A percentile compares a stretch with the other conserved stretches of the same genome.
phyloP scores from a whole-genome alignment of 106 monocot genomes.

The Dendrobium officinale region DNA sequence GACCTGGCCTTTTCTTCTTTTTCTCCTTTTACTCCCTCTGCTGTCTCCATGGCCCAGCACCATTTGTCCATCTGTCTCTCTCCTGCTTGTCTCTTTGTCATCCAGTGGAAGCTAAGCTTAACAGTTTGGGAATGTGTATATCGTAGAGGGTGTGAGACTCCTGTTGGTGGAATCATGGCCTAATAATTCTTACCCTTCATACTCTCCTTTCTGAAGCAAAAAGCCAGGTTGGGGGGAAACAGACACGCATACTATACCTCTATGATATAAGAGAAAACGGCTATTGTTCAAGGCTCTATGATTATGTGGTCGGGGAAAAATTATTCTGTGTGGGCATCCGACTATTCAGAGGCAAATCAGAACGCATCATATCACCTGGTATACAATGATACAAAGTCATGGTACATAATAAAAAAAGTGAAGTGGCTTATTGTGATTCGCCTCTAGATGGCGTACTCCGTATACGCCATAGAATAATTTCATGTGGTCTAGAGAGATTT shows the following conservation, averaged over 20 bases:
- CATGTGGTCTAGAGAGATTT: too few relatives aligned
- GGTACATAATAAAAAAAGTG: too few relatives aligned
- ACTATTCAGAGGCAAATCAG: too few relatives aligned
- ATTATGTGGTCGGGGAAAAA: too few relatives aligned
- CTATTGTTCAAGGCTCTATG: too few relatives aligned
- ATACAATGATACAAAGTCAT: too few relatives aligned
- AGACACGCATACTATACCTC: neutral
- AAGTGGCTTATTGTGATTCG: too few relatives aligned
- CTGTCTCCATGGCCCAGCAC: neutral
- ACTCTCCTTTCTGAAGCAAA: too few relatives aligned
- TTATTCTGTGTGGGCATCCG: too few relatives aligned
- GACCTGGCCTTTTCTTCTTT: neutral
- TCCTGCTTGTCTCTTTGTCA: neutral
- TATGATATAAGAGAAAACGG: neutral
- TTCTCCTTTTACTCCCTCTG: neutral
- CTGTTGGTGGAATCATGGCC: constrained; percentile 1
- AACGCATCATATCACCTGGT: too few relatives aligned
- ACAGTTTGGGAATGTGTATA: neutral
- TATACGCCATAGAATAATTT: too few relatives aligned
- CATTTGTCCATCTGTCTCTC: neutral
- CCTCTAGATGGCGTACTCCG: too few relatives aligned
- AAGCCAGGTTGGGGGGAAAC: neutral
- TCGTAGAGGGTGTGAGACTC: neutral
- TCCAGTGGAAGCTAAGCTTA: neutral
- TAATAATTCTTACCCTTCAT: neutral